A percentile compares a stretch with the other conserved stretches of the same genome.
Conservation (phyloP, 2,329 filamentous ascomycete species). For the Cladosporium austrohemisphaericum region DNA sequence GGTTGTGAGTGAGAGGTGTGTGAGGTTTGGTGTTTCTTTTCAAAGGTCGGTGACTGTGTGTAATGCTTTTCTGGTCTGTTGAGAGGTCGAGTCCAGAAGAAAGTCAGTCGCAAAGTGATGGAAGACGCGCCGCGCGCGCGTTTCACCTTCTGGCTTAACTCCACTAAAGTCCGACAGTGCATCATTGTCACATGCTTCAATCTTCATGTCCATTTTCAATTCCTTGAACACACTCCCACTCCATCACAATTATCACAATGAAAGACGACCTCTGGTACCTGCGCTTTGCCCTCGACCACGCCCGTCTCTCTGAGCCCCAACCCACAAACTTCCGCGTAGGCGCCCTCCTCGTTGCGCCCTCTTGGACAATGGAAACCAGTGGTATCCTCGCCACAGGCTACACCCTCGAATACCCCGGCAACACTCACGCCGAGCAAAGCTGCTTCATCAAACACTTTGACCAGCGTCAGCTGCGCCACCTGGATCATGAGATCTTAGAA, state of each 20-base stretch:
- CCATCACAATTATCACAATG: neutral
- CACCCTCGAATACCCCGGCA: slow-evolving; percentile 83
- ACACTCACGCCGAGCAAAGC: slow-evolving; percentile 95
- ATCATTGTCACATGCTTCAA: slow-evolving; percentile 11
- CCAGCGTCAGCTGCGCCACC: neutral
- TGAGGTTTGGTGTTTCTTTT: slow-evolving; percentile 4
- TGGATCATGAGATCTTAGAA: slow-evolving; percentile 48
- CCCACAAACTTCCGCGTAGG: slow-evolving; percentile 93
- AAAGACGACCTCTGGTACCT: slow-evolving; percentile 50
- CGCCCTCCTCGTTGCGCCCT: slow-evolving; percentile 60
- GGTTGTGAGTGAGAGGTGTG: slow-evolving; percentile 20
- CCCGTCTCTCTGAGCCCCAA: slow-evolving; percentile 74
- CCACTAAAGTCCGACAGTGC: neutral
- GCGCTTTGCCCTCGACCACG: slow-evolving; percentile 68
- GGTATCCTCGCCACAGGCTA: slow-evolving; percentile 80
- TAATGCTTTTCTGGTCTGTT: neutral
- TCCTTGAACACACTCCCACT: neutral
- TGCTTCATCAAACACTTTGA: slow-evolving; percentile 82
- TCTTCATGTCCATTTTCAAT: slow-evolving; percentile 1
- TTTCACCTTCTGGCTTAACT: neutral
- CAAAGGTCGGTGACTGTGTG: neutral
- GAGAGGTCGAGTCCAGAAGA: neutral
- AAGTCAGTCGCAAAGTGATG: neutral
- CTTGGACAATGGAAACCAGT: slow-evolving; percentile 53
- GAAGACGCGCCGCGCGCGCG: slow-evolving; percentile 15